Conservation (phyloP, 2,329 filamentous ascomycete species). For the Leptographium procerum region DNA sequence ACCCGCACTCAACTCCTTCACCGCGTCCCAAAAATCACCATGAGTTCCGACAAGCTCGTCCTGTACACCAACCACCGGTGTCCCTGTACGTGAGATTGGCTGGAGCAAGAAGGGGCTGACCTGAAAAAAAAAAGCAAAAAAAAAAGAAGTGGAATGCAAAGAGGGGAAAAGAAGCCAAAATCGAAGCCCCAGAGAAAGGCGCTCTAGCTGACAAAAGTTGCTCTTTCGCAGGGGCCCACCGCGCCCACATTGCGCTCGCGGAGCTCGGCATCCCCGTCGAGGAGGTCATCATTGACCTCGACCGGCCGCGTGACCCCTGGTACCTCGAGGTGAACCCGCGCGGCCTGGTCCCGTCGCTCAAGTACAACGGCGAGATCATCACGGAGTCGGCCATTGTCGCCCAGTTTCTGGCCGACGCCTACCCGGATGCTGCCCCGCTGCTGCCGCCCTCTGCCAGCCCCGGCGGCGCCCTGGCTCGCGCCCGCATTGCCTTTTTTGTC, state of each 20-base stretch:
- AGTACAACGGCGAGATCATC: conserved; percentile 56
- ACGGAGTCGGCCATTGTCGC: conserved; percentile 64
- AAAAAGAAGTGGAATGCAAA: not conserved
- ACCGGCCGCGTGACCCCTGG: conserved; percentile 55
- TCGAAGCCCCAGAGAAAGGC: too few relatives aligned
- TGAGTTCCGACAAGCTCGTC: conserved; percentile 9
- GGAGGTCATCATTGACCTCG: conserved; percentile 62
- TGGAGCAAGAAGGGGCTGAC: too few relatives aligned
- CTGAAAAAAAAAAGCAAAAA: not conserved
- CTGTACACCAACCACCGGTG: conserved; percentile 16
- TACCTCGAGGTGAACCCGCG: conserved; percentile 71
- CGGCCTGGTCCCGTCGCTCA: conserved; percentile 62
- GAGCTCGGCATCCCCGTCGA: conserved; percentile 57
- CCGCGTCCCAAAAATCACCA: not conserved
- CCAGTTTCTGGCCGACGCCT: conserved; percentile 57
- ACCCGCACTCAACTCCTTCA: not conserved
- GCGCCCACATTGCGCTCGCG: conserved; percentile 59
- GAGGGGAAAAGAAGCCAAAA: too few relatives aligned
- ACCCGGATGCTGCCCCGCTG: conserved; percentile 43
- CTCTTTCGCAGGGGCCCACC: conserved; percentile 49
- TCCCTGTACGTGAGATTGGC: conserved; percentile 11
- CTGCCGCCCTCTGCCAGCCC: conserved; percentile 41
- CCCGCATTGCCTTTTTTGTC: conserved; percentile 57
- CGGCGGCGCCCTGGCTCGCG: conserved; percentile 49
- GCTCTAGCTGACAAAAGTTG: not conserved